Evolutionary conservation across 768 basidiomycete genomes (phyloP), one percentile per base, ranked within the genome.

Genomic region (Calocera viscosa): DNA sequence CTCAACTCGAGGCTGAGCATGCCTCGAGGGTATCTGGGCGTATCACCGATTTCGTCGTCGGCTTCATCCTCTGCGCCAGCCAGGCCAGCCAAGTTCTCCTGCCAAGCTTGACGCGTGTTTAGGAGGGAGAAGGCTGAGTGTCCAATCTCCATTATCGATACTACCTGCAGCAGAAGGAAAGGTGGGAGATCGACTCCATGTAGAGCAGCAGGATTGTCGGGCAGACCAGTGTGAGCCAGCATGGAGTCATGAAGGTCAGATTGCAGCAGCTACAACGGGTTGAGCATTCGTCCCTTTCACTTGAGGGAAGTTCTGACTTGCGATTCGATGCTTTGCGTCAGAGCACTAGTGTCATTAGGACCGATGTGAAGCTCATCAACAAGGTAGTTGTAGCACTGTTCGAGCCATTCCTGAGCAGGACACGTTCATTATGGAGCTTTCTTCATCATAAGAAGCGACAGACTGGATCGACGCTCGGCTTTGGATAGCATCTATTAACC

Each of bases 101-200:
- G 83, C 19, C 82, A 81, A 14, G 85, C 83, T 65, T 84, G 80
- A 24, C 88, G 81, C 26, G 83, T 82, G 70, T 89, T 89, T 68
- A 87, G 82, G 19, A 96, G 80, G 64, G 80, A 84, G 72, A 91
- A 90, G 0, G 94, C 94, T 70, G 92, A 92, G 49, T 83, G 78
- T 0, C 87, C 90, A 24, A 96, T 86, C 66, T 97, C 94, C 19
- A 85, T 90, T n/a, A 95, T 82, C 16, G 83, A 80, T 19, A 79
- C 76, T 30, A 96, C 82, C 72, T 96, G 88, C 11, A 94, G 87
- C 39, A 91, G 83, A 34, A 90, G 76, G 0, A 87, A 84, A 5
- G 78, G 72, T 69, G 5, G 81, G 80, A 1, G 72, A 71, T 16
- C 79, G 69, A 0, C 78, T 77, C 11, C 79, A 28, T 77, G 74